Conservation (phyloP, 768 basidiomycete species). For the Boletus fagicola region DNA sequence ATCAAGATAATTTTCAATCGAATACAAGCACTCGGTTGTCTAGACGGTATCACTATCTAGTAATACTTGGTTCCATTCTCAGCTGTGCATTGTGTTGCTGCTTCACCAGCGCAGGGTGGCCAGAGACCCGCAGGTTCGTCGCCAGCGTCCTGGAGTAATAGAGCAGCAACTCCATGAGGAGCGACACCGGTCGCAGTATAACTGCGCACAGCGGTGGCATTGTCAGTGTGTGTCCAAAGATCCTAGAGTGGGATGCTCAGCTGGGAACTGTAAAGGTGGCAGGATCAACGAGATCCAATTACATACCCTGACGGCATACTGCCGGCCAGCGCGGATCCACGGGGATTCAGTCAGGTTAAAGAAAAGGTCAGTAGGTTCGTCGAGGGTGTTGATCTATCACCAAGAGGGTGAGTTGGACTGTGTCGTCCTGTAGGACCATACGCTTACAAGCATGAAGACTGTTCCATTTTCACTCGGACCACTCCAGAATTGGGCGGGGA, state of each 20-base stretch:
- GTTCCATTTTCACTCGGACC: conserved; percentile 61
- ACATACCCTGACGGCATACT: conserved; percentile 60
- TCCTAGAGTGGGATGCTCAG: conserved; percentile 42
- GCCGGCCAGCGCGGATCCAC: conserved; percentile 63
- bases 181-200: conserved; percentile 49
- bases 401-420: not conserved
- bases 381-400: conserved; percentile 53
- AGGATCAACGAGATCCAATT: not conserved
- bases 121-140: conserved; percentile 59
- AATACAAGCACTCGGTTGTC: not conserved
- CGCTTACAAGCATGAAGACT: conserved; percentile 61
- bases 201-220: conserved; percentile 61
- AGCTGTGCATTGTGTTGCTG: conserved; percentile 51
- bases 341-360: conserved; percentile 69
- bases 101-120: conserved; percentile 51
- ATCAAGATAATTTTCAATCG: not conserved
- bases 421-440: not conserved
- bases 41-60: not conserved
- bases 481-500: conserved; percentile 69
- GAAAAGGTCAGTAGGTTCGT: conserved; percentile 51
- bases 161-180: conserved; percentile 63
- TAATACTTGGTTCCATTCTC: conserved; percentile 52
- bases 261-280: not conserved
- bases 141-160: conserved; percentile 63
- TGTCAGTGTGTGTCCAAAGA: conserved; percentile 68